phyloP scores from a whole-genome alignment of 73 alveolate genomes.

The Paramecium primaurelia region DNA sequence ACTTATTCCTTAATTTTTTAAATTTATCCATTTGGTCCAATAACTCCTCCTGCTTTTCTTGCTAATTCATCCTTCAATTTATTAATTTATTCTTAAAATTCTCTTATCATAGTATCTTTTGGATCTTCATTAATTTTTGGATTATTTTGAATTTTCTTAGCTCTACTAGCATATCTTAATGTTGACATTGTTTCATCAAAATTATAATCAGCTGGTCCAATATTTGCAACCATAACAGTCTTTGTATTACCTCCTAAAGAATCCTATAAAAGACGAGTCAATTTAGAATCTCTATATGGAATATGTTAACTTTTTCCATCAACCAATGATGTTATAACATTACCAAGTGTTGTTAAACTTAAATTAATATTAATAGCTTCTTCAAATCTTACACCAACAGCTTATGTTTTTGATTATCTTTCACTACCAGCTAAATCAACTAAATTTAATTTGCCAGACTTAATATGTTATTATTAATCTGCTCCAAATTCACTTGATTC shows the following conservation, averaged over 20 bases:
- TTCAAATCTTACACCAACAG: conserved; percentile 89
- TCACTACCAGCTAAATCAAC: conserved; percentile 98
- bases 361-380: conserved; percentile 94
- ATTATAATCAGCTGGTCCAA: conserved; percentile 98
- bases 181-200: conserved; percentile 97
- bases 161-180: conserved; percentile 97
- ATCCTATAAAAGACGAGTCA: conserved; percentile 93
- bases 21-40: conserved; percentile 69
- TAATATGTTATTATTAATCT: conserved; percentile 88
- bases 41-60: conserved; percentile 79
- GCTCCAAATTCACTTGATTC: conserved; percentile 89
- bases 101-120: conserved; percentile 97
- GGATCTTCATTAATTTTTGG: conserved; percentile 99
- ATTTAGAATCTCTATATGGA: conserved; percentile 97
- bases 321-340: conserved; percentile 92
- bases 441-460: conserved; percentile 93
- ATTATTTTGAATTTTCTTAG: conserved; percentile 94
- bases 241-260: conserved; percentile 99
- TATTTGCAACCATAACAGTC: conserved; percentile 98
- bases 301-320: conserved; percentile 89
- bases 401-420: conserved; percentile 90
- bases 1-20: conserved; percentile 68
- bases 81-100: conserved; percentile 93
- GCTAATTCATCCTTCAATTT: conserved; percentile 85
- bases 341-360: conserved; percentile 90